Base-by-base conservation (phyloP, 805 yeast genomes). In the Monosporozyma aerobia region DNA sequence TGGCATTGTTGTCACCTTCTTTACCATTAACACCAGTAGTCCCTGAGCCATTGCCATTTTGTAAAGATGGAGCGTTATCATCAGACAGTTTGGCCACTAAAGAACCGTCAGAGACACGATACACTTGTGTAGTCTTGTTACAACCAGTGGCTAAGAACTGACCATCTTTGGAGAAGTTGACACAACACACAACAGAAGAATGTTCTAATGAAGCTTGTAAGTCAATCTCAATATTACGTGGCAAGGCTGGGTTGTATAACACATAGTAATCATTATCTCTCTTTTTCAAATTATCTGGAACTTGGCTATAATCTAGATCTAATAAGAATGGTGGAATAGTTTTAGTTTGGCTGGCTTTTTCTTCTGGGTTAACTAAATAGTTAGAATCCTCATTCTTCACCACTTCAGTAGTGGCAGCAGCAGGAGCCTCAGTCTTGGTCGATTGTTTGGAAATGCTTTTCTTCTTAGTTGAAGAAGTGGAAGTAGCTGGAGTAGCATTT, bases 101-200 rank as follows among this genome's bases (percentile, higher is more conserved):
- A 63, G 87, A 90, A 61, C 99, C 98, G 27, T 95, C 86, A 64
- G 85, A 85, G 50, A 92, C 97, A 60, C 86, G 86, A 72, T 85
- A 92, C 53, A 92, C 96, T 70, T 90, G 97, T 3, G 98, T 95
- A 44, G 95, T 81, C 67, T 90, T 89, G 74, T 92, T 92, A 75
- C 97, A 92, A 48, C 99, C 99, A n/a, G 98, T 94, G 25, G 99
- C 99, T 60, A 92, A 77, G 66, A 80, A 87, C 71, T 87, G 86
- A 57, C 98, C 98, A 68, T 89, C 96, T 57, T 82, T 82, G 54
- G 92, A 83, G 75, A 94, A 92, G 56, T 96, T 79, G 54, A 92
- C 98, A 71, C 98, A 92, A 75, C 99, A 92, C 50, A 92, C 99
- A 47, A 92, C 98, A 2, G 96, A 87, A 22, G 90, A 79, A 73